Evolutionary conservation across 306 rosid genomes (phyloP).

Genomic region (Pyrus communis): DNA sequence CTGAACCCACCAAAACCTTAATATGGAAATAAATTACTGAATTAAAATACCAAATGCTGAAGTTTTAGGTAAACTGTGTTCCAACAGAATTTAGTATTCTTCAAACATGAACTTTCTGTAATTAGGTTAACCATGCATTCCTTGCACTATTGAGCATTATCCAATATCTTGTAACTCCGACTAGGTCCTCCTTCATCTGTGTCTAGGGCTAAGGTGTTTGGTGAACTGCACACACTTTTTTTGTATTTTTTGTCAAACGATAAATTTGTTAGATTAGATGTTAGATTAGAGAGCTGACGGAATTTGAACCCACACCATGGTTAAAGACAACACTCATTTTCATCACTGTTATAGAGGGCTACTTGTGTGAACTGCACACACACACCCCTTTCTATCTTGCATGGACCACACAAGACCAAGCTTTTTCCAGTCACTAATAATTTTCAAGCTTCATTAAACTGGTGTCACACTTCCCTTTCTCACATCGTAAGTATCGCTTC

Average conservation of each 20-base stretch:
- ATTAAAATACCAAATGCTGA: not conserved
- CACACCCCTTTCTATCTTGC: too few species aligned
- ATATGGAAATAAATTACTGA: not conserved
- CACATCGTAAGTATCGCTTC: too few species aligned
- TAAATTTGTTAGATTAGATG: too few species aligned
- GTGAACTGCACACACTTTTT: too few species aligned
- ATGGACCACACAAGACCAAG: too few species aligned
- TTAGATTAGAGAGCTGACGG: accelerated
- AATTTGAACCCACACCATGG: accelerated
- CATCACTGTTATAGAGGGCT: accelerated
- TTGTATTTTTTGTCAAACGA: too few species aligned
- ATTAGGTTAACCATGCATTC: conserved; percentile 7
- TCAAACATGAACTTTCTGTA: not conserved
- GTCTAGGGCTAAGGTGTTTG: not conserved
- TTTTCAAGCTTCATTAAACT: too few species aligned
- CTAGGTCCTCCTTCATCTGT: too few species aligned
- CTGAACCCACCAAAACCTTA: not conserved
- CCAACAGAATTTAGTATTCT: not conserved
- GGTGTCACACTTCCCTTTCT: too few species aligned
- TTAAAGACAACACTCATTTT: accelerated
- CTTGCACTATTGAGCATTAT: not conserved
- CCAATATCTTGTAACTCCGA: too few species aligned
- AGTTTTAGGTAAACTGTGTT: not conserved
- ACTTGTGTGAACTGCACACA: too few species aligned
- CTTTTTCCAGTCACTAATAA: too few species aligned